Conservation (phyloP, 768 basidiomycete species). For the Pleurotus citrinopileatus region DNA sequence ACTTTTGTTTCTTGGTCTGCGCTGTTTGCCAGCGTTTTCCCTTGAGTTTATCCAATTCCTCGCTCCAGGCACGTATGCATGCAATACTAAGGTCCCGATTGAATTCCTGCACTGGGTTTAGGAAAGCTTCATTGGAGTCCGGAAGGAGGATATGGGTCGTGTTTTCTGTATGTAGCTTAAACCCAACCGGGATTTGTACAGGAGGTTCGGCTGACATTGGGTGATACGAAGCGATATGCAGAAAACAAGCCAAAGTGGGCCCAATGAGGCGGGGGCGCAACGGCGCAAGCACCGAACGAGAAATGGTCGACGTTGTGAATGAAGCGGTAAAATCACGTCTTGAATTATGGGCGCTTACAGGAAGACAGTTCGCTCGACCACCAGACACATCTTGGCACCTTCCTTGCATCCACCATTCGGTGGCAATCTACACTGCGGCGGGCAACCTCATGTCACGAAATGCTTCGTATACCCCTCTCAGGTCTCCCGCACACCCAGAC, state of each 20-base stretch:
- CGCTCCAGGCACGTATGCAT: conserved; percentile 87
- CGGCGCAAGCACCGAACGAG: neutral
- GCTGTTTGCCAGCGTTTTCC: conserved; percentile 54
- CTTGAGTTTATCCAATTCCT: conserved; percentile 62
- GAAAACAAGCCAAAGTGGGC: neutral
- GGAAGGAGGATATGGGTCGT: conserved; percentile 72
- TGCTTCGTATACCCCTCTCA: conserved; percentile 14
- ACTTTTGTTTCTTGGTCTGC: conserved; percentile 47
- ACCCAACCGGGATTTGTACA: conserved; percentile 63
- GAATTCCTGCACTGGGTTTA: conserved; percentile 98
- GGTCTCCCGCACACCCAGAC: conserved; percentile 32
- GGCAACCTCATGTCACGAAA: conserved; percentile 6
- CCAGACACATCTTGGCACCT: neutral
- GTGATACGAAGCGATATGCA: no score
- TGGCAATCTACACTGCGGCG: neutral
- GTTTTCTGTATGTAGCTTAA: conserved; percentile 79
- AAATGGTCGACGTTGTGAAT: conserved; percentile 3
- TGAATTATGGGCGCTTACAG: no score
- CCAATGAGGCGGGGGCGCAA: neutral
- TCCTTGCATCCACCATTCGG: neutral
- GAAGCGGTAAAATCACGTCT: no score
- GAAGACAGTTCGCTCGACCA: no score
- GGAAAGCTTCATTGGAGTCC: conserved; percentile 80
- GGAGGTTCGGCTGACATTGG: conserved; percentile 23
- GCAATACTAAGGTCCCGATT: conserved; percentile 94